Percentiles rank a stretch among this genome's conserved stretches.
phyloP scores from a whole-genome alignment of 225 moss, liverwort and hornwort genomes.

The Ulota crispa region DNA sequence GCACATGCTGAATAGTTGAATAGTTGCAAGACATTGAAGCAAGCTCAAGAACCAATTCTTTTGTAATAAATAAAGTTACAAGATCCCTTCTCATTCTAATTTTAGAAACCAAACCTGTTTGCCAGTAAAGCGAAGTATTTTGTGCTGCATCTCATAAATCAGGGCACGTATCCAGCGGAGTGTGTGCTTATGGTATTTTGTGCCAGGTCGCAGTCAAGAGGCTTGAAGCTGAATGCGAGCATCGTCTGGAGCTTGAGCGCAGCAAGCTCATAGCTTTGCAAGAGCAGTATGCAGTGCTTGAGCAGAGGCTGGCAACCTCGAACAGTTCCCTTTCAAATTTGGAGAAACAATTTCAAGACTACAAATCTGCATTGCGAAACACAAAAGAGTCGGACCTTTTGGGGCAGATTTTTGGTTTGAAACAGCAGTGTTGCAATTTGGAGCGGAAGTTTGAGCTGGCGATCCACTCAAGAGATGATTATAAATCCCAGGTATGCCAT shows the following conservation, averaged over 20 bases:
- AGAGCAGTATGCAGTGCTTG: conserved; percentile 52
- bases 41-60: not conserved
- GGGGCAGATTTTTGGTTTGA: conserved; percentile 42
- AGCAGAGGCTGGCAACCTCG: conserved; percentile 43
- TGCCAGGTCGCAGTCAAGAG: conserved; percentile 53
- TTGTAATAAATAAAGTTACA: not conserved
- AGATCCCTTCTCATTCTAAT: not conserved
- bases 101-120: not conserved
- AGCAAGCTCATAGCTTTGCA: conserved; percentile 53
- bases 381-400: conserved; percentile 54
- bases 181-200: not conserved
- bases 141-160: not conserved
- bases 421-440: conserved; percentile 53
- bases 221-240: conserved; percentile 57
- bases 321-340: conserved; percentile 44
- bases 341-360: conserved; percentile 58
- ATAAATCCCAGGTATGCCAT: conserved; percentile 51
- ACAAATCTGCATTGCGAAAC: conserved; percentile 47
- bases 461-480: conserved; percentile 47
- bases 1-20: not conserved
- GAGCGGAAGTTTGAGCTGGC: conserved; percentile 46
- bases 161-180: not conserved
- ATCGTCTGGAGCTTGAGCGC: conserved; percentile 48
- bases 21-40: not conserved
- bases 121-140: not conserved